phyloP scores from a whole-genome alignment of 2,329 filamentous ascomycete species.

The Cryphonectria carpinicola region DNA sequence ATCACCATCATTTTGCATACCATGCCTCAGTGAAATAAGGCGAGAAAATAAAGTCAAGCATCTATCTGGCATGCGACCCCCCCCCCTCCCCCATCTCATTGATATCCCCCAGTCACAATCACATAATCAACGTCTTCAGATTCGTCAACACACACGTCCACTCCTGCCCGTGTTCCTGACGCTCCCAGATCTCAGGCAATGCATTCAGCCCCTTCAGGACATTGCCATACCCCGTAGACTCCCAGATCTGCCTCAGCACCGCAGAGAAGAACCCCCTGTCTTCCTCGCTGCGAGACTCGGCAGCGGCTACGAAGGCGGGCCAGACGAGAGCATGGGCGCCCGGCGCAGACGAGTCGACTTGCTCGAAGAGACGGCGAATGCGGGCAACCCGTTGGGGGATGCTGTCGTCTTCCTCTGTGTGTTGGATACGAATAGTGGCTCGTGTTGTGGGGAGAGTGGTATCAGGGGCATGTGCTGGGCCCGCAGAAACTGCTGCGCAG shows the following conservation, averaged over 20 bases:
- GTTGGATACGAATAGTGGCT: too few relatives aligned
- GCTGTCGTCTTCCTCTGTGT: slow-evolving; percentile 1
- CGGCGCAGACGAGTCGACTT: slow-evolving; percentile 19
- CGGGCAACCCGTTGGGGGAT: not conserved
- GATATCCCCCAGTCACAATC: not conserved
- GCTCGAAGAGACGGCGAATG: slow-evolving; percentile 22
- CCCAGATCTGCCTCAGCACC: slow-evolving; percentile 17
- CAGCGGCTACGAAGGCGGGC: slow-evolving; percentile 27
- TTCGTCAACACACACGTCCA: slow-evolving; percentile 23
- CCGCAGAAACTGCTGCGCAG: not conserved
- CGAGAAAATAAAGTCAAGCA: not conserved
- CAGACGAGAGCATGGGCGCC: slow-evolving; percentile 27
- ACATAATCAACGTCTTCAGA: slow-evolving; percentile 27
- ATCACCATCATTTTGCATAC: not conserved
- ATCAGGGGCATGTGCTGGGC: not conserved
- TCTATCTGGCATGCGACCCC: not conserved
- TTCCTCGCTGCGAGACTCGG: slow-evolving; percentile 18
- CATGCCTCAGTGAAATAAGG: not conserved
- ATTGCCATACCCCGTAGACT: slow-evolving; percentile 24
- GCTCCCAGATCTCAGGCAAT: slow-evolving; percentile 23
- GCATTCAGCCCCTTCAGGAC: slow-evolving; percentile 14
- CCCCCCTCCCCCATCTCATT: too few relatives aligned
- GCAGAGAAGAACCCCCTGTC: slow-evolving; percentile 24
- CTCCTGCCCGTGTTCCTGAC: slow-evolving; percentile 13
- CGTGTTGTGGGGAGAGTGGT: not conserved